A percentile compares a stretch with the other conserved stretches of the same genome.
These are phyloP conservation scores for Pelargonium cotyledonis DNA, from an alignment of 441 rosid species.

Conservation along the genomic window DNA sequence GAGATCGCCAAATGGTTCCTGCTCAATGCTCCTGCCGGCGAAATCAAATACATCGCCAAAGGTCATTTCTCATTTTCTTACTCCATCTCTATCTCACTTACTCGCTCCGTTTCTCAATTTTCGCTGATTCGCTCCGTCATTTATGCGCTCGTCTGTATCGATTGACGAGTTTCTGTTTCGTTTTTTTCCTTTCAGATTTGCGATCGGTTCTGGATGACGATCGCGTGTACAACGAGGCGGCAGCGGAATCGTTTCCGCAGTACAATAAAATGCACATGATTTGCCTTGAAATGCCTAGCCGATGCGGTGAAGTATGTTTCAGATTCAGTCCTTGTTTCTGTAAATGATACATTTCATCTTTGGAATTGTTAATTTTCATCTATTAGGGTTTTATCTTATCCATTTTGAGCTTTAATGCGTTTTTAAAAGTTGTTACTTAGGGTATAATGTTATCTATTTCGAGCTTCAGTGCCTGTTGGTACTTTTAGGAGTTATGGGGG, in stretches of 20 bases:
- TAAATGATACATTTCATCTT: not conserved
- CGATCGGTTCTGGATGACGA: conserved; percentile 65
- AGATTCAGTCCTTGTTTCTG: not conserved
- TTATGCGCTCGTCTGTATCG: not conserved
- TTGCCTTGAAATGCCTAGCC: conserved; percentile 63
- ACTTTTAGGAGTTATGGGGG: not conserved
- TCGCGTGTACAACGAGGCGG: conserved; percentile 59
- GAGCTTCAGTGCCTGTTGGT: not conserved
- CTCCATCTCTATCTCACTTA: not conserved
- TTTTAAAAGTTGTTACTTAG: not conserved
- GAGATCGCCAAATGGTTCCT: conserved; percentile 99
- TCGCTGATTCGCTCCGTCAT: not conserved
- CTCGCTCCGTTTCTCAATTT: not conserved
- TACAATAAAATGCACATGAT: conserved; percentile 90
- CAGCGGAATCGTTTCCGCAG: conserved; percentile 68
- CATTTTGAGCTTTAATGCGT: not conserved
- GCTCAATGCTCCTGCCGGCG: conserved; percentile 89
- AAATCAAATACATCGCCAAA: conserved; percentile 84
- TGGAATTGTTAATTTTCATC: not conserved
- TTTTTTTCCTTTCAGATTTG: conserved; percentile 49
- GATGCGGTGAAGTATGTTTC: conserved; percentile 61
- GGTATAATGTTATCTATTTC: not conserved
- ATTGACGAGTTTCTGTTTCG: conserved; percentile 2
- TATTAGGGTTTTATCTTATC: not conserved
- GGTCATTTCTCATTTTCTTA: conserved; percentile 26